Conservation (phyloP, 1,139 yeast genomes). For the Candida sp. region DNA sequence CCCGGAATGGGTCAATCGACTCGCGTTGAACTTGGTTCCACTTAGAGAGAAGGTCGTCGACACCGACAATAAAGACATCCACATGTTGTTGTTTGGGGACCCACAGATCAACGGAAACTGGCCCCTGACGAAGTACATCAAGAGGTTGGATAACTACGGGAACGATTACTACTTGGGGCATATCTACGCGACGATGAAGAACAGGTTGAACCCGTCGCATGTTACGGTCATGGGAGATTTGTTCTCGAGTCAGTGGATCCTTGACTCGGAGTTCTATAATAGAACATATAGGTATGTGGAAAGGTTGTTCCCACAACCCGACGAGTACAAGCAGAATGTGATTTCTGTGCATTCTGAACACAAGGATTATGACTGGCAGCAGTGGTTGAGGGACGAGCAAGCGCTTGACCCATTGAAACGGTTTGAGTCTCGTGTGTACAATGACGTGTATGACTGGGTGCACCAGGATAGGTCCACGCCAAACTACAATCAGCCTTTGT, state of each 20-base stretch:
- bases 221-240: slow-evolving; percentile 94
- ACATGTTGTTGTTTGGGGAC: slow-evolving; percentile 86
- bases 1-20: slow-evolving; percentile 24
- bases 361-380: slow-evolving; percentile 58
- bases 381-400: slow-evolving; percentile 43
- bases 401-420: slow-evolving; percentile 43
- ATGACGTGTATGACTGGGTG: slow-evolving; percentile 72
- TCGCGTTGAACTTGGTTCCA: slow-evolving; percentile 34
- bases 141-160: slow-evolving; percentile 82
- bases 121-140: slow-evolving; percentile 72
- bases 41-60: slow-evolving; percentile 2
- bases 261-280: slow-evolving; percentile 81
- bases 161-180: slow-evolving; percentile 91
- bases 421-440: slow-evolving; percentile 54
- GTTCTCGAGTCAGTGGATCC: slow-evolving; percentile 96
- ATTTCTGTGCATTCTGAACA: slow-evolving; percentile 51
- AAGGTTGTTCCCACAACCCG: slow-evolving; percentile 62
- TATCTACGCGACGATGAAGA: slow-evolving; percentile 67
- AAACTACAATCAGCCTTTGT: slow-evolving; percentile 51
- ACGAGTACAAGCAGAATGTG: slow-evolving; percentile 51
- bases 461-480: slow-evolving; percentile 35
- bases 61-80: slow-evolving; percentile 46
- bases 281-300: slow-evolving; percentile 75
- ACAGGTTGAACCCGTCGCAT: slow-evolving; percentile 70
- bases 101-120: slow-evolving; percentile 95